Conservation (phyloP, 306 rosid genomes). For the Canavalia ensiformis region DNA sequence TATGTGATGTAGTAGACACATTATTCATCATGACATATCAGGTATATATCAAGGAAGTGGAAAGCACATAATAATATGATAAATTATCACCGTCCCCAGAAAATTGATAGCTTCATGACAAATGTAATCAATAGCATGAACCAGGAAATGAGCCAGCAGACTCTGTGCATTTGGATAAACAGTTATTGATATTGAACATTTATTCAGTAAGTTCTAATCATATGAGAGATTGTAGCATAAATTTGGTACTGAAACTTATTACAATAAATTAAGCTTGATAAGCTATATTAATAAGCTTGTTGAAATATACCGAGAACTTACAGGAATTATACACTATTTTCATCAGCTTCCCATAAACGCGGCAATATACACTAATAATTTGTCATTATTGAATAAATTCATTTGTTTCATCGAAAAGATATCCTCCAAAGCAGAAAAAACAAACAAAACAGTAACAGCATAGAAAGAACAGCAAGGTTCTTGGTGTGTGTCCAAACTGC, state of each 20-base stretch:
- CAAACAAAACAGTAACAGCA: constrained; percentile 15
- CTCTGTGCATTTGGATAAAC: background rate
- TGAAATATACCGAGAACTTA: too few species aligned
- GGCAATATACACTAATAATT: constrained; percentile 9
- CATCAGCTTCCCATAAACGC: background rate
- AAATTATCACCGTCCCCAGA: background rate
- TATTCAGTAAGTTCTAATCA: too few species aligned
- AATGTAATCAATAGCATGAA: constrained; percentile 1
- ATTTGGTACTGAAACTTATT: too few species aligned
- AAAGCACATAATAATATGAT: constrained; percentile 13
- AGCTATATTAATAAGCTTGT: too few species aligned
- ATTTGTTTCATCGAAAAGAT: background rate
- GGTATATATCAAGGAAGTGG: constrained; percentile 4
- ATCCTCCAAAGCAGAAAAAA: constrained; percentile 2
- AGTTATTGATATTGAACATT: too few species aligned
- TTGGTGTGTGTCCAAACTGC: background rate
- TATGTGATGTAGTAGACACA: background rate
- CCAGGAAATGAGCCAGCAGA: constrained; percentile 10
- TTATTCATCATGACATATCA: background rate
- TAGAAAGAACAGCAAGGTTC: constrained; percentile 22
- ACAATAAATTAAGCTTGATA: too few species aligned
- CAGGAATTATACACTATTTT: too few species aligned
- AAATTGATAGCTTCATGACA: constrained; percentile 37
- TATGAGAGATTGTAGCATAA: too few species aligned
- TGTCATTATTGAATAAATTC: constrained; percentile 14